These are phyloP conservation scores for Hypholoma fasciculare DNA, from an alignment of 768 basidiomycete species.

Conservation along the genomic window DNA sequence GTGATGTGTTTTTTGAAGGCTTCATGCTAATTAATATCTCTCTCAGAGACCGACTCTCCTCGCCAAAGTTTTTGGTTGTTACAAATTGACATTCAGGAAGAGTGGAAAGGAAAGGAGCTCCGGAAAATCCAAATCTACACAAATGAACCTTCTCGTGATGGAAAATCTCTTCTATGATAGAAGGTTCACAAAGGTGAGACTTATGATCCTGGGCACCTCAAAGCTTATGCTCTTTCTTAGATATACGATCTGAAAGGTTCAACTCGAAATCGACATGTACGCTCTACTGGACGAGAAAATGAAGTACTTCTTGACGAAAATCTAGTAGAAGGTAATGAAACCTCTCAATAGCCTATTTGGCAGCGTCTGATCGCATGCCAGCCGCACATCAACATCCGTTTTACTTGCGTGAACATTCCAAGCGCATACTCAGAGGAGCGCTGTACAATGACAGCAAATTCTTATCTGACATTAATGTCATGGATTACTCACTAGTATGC, in stretches of 20 bases:
- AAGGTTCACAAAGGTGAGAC: conserved; percentile 78
- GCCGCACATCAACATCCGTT: conserved; percentile 87
- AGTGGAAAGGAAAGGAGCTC: conserved; percentile 65
- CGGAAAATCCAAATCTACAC: conserved; percentile 73
- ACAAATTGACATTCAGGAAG: conserved; percentile 89
- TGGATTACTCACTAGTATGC: conserved; percentile 97
- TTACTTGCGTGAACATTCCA: conserved; percentile 95
- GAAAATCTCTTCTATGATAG: conserved; percentile 96
- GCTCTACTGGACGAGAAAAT: conserved; percentile 85
- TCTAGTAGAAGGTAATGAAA: conserved; percentile 72
- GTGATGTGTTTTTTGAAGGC: conserved; percentile 24
- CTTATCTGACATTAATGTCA: conserved; percentile 90
- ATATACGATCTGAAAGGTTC: conserved; percentile 98
- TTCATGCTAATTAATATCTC: not conserved
- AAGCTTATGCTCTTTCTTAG: conserved; percentile 33
- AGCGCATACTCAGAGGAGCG: conserved; percentile 87
- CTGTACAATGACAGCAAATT: conserved; percentile 96
- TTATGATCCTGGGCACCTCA: conserved; percentile 35
- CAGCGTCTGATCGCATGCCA: conserved; percentile 23
- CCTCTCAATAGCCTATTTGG: conserved; percentile 4
- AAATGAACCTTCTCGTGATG: conserved; percentile 98
- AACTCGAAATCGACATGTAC: conserved; percentile 90
- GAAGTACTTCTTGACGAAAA: conserved; percentile 97
- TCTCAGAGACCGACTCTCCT: conserved; percentile 86
- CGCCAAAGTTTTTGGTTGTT: conserved; percentile 97